A percentile compares a stretch with the other conserved stretches of the same genome.
Evolutionary conservation across 2,329 filamentous ascomycete genomes (phyloP).

Genomic region (Aspergillus sp.): DNA sequence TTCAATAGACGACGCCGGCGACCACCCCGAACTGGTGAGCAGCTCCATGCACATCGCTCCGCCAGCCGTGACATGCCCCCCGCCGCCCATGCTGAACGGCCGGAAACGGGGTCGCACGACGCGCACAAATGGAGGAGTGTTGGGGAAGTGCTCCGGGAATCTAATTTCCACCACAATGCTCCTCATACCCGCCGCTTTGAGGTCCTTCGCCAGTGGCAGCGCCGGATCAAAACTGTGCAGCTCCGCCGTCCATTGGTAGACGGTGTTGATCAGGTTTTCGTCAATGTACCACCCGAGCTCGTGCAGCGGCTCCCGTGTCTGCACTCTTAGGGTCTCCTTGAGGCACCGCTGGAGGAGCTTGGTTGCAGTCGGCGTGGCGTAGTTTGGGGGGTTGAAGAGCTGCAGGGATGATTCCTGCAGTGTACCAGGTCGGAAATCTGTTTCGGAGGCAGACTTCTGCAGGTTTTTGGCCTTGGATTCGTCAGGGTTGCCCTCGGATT

Average conservation of each 20-base stretch:
- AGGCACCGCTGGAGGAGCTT: constrained; percentile 58
- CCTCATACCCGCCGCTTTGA: constrained; percentile 51
- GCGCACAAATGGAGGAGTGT: constrained; percentile 73
- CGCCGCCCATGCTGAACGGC: constrained; percentile 61
- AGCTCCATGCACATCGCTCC: constrained; percentile 81
- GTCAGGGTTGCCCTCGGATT: constrained; percentile 16
- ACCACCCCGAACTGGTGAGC: constrained; percentile 77
- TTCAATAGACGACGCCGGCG: constrained; percentile 62
- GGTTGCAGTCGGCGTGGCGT: constrained; percentile 54
- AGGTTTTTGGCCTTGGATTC: constrained; percentile 4
- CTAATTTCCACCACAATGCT: constrained; percentile 75
- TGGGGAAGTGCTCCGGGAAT: constrained; percentile 67
- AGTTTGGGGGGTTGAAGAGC: constrained; percentile 55
- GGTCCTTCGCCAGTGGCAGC: constrained; percentile 64
- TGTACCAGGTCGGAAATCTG: constrained; percentile 58
- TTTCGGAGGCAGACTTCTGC: constrained; percentile 21
- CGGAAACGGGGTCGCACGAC: constrained; percentile 73
- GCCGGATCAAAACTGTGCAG: constrained; percentile 67
- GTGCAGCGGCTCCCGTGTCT: constrained; percentile 50
- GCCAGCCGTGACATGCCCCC: constrained; percentile 75
- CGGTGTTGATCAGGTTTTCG: constrained; percentile 54
- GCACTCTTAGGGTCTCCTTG: constrained; percentile 52
- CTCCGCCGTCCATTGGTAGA: constrained; percentile 89
- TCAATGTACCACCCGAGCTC: constrained; percentile 80
- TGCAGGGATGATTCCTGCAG: constrained; percentile 55